Percentiles rank a stretch among this genome's conserved stretches.
Evolutionary conservation across 306 rosid genomes (phyloP).

Genomic region (Delonix regia): DNA sequence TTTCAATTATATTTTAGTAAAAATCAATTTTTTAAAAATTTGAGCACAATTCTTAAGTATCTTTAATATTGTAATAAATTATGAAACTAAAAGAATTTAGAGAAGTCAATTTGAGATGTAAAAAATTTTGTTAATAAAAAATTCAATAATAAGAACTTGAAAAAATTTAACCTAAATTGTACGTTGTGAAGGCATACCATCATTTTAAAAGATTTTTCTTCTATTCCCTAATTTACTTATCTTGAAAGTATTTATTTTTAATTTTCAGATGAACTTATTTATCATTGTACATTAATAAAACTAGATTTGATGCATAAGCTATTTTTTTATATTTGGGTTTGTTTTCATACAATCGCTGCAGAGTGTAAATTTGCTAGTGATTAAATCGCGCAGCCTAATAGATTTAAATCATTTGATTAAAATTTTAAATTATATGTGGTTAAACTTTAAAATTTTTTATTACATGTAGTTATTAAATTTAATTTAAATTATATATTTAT

Average conservation of each 20-base stretch:
- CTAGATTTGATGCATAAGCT: conserved; percentile 12
- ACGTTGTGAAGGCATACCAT: too few species aligned
- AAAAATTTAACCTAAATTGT: neutral
- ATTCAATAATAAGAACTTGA: neutral
- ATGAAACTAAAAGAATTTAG: neutral
- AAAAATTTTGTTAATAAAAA: neutral
- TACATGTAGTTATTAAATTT: too few species aligned
- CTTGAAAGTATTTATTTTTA: neutral
- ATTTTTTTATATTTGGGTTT: neutral
- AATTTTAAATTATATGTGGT: too few species aligned
- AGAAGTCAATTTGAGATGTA: neutral
- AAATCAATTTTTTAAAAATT: neutral
- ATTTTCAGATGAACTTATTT: neutral
- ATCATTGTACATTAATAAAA: neutral
- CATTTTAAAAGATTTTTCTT: neutral
- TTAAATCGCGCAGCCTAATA: too few species aligned
- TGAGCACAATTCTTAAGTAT: too few species aligned
- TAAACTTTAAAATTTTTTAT: too few species aligned
- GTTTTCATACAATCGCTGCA: neutral
- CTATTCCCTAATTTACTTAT: neutral
- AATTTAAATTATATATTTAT: too few species aligned
- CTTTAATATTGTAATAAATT: neutral
- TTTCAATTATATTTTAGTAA: too few species aligned
- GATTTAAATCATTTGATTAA: too few species aligned
- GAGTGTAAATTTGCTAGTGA: too few species aligned